These are phyloP conservation scores for Blastomyces percursus DNA, from an alignment of 2,329 filamentous ascomycete genomes.

Conservation along the genomic window DNA sequence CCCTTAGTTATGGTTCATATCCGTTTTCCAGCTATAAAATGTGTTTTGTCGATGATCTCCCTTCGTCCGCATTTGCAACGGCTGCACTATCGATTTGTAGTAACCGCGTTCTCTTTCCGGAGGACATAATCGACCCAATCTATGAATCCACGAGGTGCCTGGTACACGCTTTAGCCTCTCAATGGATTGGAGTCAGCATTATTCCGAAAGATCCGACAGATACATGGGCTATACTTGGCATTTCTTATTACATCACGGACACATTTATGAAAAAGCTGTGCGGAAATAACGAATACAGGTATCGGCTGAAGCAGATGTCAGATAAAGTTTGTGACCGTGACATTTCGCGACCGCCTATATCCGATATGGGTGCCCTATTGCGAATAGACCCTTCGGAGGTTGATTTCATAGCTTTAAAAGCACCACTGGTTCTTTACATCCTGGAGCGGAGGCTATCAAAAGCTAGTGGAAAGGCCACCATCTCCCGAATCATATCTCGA, in stretches of 20 bases:
- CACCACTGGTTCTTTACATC: conserved; percentile 82
- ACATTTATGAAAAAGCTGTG: conserved; percentile 82
- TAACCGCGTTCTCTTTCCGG: conserved; percentile 70
- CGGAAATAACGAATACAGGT: conserved; percentile 90
- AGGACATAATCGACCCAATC: conserved; percentile 74
- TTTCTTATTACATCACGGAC: conserved; percentile 91
- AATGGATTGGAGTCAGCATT: conserved; percentile 92
- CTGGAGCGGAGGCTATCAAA: conserved; percentile 86
- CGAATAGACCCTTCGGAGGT: conserved; percentile 74
- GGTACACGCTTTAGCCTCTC: conserved; percentile 73
- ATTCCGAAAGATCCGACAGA: conserved; percentile 71
- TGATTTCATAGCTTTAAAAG: conserved; percentile 85
- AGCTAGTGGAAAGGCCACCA: conserved; percentile 69
- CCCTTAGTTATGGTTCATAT: conserved; percentile 77
- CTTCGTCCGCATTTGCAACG: conserved; percentile 61
- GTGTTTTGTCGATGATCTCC: conserved; percentile 85
- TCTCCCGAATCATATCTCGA: conserved; percentile 74
- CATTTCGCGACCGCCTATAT: conserved; percentile 67
- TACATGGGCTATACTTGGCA: conserved; percentile 79
- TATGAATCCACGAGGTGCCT: conserved; percentile 70
- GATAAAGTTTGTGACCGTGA: conserved; percentile 76
- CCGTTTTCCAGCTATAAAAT: conserved; percentile 88
- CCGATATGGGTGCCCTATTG: conserved; percentile 65
- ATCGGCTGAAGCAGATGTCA: conserved; percentile 72
- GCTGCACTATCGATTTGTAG: conserved; percentile 83